These are phyloP conservation scores for Russula lepida DNA, from an alignment of 768 basidiomycete species.

Conservation along the genomic window DNA sequence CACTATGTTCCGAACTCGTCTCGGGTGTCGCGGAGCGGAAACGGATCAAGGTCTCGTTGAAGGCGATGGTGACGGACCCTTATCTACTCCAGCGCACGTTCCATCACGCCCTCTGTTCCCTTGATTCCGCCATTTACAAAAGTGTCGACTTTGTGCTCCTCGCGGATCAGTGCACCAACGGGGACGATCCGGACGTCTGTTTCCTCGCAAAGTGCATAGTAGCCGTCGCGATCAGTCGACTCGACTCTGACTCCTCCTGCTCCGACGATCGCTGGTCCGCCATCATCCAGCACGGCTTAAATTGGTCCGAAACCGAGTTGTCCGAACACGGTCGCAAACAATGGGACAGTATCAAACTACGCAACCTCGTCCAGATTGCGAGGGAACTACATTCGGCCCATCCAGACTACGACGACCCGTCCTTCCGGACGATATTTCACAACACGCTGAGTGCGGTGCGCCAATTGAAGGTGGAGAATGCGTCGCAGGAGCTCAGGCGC, in stretches of 20 bases:
- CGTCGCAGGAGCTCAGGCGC: background rate
- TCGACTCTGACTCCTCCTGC: background rate
- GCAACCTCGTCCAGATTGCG: background rate
- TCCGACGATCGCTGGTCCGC: background rate
- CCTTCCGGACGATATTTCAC: background rate
- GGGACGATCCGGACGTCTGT: background rate
- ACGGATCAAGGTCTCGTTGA: background rate
- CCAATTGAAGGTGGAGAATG: background rate
- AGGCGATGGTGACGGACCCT: background rate
- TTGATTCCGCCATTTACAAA: background rate
- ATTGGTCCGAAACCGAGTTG: background rate
- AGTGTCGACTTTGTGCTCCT: slow-evolving; percentile 2
- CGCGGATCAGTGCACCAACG: background rate
- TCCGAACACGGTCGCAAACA: background rate
- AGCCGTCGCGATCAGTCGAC: background rate
- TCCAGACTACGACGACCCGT: background rate
- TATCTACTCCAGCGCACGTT: slow-evolving; percentile 3
- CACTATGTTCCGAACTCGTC: background rate
- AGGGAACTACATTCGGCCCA: background rate
- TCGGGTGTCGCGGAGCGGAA: background rate
- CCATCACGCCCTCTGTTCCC: background rate
- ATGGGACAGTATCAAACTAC: background rate
- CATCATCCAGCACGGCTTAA: background rate
- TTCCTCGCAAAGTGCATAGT: slow-evolving; percentile 3
- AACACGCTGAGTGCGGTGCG: background rate